Conservation (phyloP, 345 rosid species). For the Kandelia obovata region DNA sequence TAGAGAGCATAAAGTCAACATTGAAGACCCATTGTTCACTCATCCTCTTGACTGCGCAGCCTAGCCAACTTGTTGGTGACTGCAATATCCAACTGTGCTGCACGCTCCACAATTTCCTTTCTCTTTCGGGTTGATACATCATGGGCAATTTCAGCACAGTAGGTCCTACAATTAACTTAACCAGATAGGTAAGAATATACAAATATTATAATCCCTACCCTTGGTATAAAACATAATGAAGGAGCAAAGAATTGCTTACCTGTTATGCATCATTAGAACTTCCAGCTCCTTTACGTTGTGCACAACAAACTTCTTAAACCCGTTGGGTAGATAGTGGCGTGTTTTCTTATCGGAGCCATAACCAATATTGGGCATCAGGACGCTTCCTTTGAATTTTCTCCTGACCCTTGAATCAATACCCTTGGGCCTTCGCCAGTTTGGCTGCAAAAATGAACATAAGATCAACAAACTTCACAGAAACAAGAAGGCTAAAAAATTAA, state of each 20-base stretch:
- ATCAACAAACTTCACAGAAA: background rate
- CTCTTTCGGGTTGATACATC: slow-evolving; percentile 60
- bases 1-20: slow-evolving; percentile 5
- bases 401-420: slow-evolving; percentile 75
- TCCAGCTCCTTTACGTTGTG: slow-evolving; percentile 55
- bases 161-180: slow-evolving; percentile 35
- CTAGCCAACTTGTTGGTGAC: slow-evolving; percentile 72
- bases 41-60: slow-evolving; percentile 68
- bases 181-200: background rate
- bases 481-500: background rate
- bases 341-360: slow-evolving; percentile 65
- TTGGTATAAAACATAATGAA: background rate
- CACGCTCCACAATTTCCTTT: slow-evolving; percentile 59
- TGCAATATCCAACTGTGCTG: slow-evolving; percentile 63
- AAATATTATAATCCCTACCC: background rate
- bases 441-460: slow-evolving; percentile 13
- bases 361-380: slow-evolving; percentile 67
- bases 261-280: slow-evolving; percentile 70
- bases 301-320: slow-evolving; percentile 63
- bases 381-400: slow-evolving; percentile 69
- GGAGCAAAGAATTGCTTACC: slow-evolving; percentile 20
- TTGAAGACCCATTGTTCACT: slow-evolving; percentile 26
- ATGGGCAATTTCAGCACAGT: slow-evolving; percentile 72
- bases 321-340: slow-evolving; percentile 66
- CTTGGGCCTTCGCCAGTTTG: slow-evolving; percentile 63